A percentile compares a stretch with the other conserved stretches of the same genome.
phyloP scores from a whole-genome alignment of 2,329 filamentous ascomycete genomes.

The Sporothrix euskadiensis region DNA sequence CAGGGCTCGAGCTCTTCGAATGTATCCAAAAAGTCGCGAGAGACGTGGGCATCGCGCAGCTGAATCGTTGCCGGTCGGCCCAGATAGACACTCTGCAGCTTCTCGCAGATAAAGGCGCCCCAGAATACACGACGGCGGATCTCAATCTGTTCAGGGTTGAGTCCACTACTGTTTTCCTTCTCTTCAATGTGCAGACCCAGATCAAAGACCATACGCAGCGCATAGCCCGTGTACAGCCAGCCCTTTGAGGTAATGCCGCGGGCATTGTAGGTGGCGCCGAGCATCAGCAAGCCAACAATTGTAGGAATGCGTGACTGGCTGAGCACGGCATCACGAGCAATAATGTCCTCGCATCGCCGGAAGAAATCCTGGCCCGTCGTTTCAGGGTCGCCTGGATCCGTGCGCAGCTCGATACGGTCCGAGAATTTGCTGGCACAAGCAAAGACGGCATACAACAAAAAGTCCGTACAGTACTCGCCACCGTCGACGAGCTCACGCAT shows the following conservation, averaged over 20 bases:
- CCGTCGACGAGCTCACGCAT: conserved; percentile 41
- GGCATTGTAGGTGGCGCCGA: conserved; percentile 37
- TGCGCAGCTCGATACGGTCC: conserved; percentile 33
- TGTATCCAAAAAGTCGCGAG: conserved; percentile 39
- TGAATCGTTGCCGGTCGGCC: conserved; percentile 41
- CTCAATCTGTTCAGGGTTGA: conserved; percentile 35
- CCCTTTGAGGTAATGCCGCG: conserved; percentile 38
- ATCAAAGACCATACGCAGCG: conserved; percentile 44
- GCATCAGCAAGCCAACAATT: conserved; percentile 35
- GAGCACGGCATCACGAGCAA: conserved; percentile 31
- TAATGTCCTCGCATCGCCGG: conserved; percentile 35
- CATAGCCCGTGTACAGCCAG: conserved; percentile 46
- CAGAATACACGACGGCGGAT: conserved; percentile 41
- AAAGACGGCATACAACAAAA: conserved; percentile 44
- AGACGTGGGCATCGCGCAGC: conserved; percentile 40
- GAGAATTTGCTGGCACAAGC: conserved; percentile 38
- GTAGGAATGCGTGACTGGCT: conserved; percentile 35
- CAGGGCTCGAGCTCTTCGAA: conserved; percentile 42
- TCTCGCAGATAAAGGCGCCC: conserved; percentile 42
- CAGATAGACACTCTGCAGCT: conserved; percentile 40
- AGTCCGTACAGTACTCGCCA: conserved; percentile 42
- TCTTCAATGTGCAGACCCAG: conserved; percentile 41
- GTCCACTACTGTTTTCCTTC: background rate
- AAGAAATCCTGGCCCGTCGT: conserved; percentile 36
- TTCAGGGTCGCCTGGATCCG: conserved; percentile 28